Conservation (phyloP, 2,329 filamentous ascomycete species). For the Conoideocrella luteorostrata region DNA sequence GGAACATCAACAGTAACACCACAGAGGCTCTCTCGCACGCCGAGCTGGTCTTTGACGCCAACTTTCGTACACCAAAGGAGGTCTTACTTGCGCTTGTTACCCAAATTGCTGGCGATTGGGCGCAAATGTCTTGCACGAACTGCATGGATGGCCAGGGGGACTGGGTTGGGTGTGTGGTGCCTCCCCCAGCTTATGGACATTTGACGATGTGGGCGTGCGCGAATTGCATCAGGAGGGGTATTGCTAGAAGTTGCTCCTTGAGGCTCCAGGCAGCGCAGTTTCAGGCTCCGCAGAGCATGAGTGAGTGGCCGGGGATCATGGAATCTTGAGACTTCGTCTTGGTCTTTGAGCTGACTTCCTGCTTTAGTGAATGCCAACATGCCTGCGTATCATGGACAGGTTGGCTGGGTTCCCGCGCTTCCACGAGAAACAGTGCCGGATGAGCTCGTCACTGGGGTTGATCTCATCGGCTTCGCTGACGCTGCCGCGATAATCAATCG, state of each 20-base stretch:
- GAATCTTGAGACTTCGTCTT: too few relatives aligned
- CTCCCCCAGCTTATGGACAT: background rate
- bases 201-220: slow-evolving; percentile 4
- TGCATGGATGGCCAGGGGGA: background rate
- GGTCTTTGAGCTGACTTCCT: too few relatives aligned
- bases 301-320: background rate
- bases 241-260: background rate
- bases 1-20: background rate
- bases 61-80: background rate
- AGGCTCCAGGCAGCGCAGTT: too few relatives aligned
- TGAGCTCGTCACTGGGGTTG: too few relatives aligned
- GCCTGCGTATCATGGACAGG: too few relatives aligned
- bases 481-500: too few relatives aligned
- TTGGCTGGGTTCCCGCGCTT: too few relatives aligned
- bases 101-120: background rate
- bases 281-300: too few relatives aligned
- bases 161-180: slow-evolving; percentile 4
- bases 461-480: too few relatives aligned
- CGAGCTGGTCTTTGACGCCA: background rate
- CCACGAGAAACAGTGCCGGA: too few relatives aligned
- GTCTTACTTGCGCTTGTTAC: background rate
- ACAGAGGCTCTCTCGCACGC: background rate
- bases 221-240: slow-evolving; percentile 2
- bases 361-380: too few relatives aligned
- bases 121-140: background rate